Evolutionary conservation across 345 rosid species (phyloP), one percentile per base, ranked within the genome.

Genomic region (Lagerstroemia speciosa): DNA sequence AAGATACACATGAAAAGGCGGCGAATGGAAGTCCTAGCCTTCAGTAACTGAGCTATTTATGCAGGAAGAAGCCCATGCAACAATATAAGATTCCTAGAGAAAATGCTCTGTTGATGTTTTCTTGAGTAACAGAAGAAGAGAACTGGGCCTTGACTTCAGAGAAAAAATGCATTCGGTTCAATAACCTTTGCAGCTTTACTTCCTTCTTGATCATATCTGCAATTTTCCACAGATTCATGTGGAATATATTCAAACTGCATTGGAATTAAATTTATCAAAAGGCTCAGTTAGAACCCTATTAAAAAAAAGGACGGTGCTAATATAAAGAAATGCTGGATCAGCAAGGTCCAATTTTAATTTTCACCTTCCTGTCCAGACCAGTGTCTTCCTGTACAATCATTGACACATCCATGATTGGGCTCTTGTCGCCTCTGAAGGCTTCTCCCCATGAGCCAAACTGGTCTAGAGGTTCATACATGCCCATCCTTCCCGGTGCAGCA

Each of bases 361-460:
- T 75, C 72, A 84, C 90, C 79, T 88, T 83, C 77, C 85, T 82
- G 69, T 85, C 85, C 31, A 69, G 53, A 68, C 71, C 78, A 62
- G 77, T 26, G 67, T 89, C 92, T 62, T 77, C 82, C 38, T 81
- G 86, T 5, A 77, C 67, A 41, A 82, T 74, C 11, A 91, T 67
- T 61, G 97, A 82, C 36, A 86, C 75, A 68, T 79, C 84, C 4
- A 82, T 78, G 64, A 83, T 77, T 31, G 83, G 85, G 74, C 83
- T 76, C 72, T 72, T 75, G 74, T 84, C 82, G 2, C 76, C 76
- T 62, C 85, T 85, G 74, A 76, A 87, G 64, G 81, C 53, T 55
- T 93, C 90, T 29, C 74, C 91, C 93, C 98, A 93, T 55, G 84
- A 66, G 70, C 71, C 76, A 60, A 88, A 72, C 71, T 84, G 93